Evolutionary conservation across 2,329 filamentous ascomycete species (phyloP).

Genomic region (Botrytis pseudocinerea): DNA sequence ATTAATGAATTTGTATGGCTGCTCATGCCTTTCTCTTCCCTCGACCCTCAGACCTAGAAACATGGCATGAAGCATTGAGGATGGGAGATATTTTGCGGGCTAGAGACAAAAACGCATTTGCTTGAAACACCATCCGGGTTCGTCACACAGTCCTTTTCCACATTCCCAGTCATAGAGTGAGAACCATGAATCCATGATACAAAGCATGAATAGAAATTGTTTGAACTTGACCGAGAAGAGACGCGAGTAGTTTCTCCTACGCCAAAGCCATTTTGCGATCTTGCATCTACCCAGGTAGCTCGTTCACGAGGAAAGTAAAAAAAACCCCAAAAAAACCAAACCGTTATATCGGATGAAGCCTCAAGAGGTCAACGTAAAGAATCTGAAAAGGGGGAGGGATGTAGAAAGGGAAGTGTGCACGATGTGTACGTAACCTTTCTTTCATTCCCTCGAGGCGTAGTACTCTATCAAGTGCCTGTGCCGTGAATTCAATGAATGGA

Average conservation of each 20-base stretch:
- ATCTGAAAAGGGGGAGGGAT: not conserved
- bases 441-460: not conserved
- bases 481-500: not conserved
- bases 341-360: not conserved
- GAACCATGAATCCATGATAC: slow-evolving; percentile 5
- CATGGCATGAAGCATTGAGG: not conserved
- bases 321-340: too few species aligned
- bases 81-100: not conserved
- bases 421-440: not conserved
- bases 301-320: not conserved
- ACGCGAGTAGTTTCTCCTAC: not conserved
- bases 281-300: not conserved
- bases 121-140: slow-evolving; percentile 13
- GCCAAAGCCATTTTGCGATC: not conserved
- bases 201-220: not conserved
- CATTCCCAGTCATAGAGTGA: not conserved
- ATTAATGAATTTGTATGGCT: slow-evolving; percentile 7
- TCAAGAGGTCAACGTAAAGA: not conserved
- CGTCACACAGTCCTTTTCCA: not conserved
- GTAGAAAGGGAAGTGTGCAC: not conserved
- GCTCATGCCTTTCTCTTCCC: not conserved
- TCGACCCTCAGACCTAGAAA: not conserved
- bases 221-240: slow-evolving; percentile 8
- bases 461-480: not conserved
- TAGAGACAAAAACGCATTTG: not conserved